Conservation (phyloP, 164 flowering plant species). For the Kalanchoe fedtschenkoi region DNA sequence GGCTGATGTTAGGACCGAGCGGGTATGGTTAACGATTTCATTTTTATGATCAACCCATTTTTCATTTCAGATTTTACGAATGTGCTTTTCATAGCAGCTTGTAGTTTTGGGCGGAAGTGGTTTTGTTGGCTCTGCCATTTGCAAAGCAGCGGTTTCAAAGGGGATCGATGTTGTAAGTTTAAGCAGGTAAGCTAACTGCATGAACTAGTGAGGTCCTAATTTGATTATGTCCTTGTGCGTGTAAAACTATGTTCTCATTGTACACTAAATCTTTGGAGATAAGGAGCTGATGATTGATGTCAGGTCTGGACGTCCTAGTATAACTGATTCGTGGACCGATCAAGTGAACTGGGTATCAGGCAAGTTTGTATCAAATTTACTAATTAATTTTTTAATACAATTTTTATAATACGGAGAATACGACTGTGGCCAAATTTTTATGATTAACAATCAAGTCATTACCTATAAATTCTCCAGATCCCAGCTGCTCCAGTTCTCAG, state of each 20-base stretch:
- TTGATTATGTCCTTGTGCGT: background rate
- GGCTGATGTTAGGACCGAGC: constrained; percentile 67
- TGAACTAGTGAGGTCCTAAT: background rate
- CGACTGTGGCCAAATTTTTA: too few relatives aligned
- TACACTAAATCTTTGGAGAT: background rate
- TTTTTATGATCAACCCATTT: background rate
- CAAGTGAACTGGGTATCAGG: constrained; percentile 89
- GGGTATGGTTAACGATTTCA: constrained; percentile 11
- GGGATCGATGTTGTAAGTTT: constrained; percentile 83
- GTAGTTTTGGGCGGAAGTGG: constrained; percentile 95
- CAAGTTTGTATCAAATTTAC: too few relatives aligned
- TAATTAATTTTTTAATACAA: background rate
- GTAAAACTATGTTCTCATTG: background rate
- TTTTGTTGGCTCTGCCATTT: constrained; percentile 95
- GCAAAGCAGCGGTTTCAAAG: constrained; percentile 88
- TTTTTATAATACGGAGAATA: background rate
- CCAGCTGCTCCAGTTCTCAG: background rate
- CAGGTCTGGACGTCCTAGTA: constrained; percentile 89
- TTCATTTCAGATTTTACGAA: constrained; percentile 6
- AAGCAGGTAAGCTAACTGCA: constrained; percentile 55
- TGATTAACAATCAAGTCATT: too few relatives aligned
- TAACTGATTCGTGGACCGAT: constrained; percentile 66
- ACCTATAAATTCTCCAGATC: background rate
- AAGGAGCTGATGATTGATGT: constrained; percentile 11
- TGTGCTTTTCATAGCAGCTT: constrained; percentile 37